Conservation (phyloP, 371 early-diverging fungal species). For the Apophysomyces trapeziformis region DNA sequence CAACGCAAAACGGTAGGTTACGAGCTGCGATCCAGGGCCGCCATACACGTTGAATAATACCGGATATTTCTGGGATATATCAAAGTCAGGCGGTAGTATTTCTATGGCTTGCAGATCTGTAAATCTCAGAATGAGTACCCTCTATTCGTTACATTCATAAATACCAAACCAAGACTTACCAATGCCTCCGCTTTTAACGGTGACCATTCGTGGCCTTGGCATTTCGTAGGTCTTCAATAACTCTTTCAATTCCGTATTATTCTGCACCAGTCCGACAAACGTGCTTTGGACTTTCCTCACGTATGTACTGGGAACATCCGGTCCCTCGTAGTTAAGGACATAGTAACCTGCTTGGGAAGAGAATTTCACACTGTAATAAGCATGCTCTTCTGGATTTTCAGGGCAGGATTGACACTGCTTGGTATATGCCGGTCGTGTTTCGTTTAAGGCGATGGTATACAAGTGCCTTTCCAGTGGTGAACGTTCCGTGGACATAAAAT, state of each 20-base stretch:
- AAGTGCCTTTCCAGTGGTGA: constrained; percentile 82
- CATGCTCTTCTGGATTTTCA: constrained; percentile 47
- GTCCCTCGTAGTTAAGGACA: constrained; percentile 81
- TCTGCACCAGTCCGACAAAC: constrained; percentile 58
- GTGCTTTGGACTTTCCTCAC: constrained; percentile 61
- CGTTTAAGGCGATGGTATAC: constrained; percentile 49
- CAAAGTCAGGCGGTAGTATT: constrained; percentile 84
- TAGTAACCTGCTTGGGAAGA: constrained; percentile 80
- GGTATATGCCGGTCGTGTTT: constrained; percentile 24
- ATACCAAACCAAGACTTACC: constrained; percentile 27
- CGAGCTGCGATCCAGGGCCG: constrained; percentile 92
- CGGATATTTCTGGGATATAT: constrained; percentile 74
- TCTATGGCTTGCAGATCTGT: constrained; percentile 87
- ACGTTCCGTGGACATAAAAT: constrained; percentile 75
- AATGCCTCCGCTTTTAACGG: constrained; percentile 61
- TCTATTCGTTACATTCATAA: constrained; percentile 14
- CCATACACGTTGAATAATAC: constrained; percentile 92
- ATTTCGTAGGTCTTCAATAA: constrained; percentile 55
- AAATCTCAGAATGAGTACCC: constrained; percentile 5
- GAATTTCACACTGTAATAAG: constrained; percentile 76
- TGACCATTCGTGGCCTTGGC: constrained; percentile 61
- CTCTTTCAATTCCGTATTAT: constrained; percentile 55
- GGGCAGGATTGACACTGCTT: constrained; percentile 50
- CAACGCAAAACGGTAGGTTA: constrained; percentile 68
- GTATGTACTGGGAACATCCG: constrained; percentile 83